These are phyloP conservation scores for Macrocybe sp. DNA, from an alignment of 1,284 basidiomycete species.

Conservation along the genomic window DNA sequence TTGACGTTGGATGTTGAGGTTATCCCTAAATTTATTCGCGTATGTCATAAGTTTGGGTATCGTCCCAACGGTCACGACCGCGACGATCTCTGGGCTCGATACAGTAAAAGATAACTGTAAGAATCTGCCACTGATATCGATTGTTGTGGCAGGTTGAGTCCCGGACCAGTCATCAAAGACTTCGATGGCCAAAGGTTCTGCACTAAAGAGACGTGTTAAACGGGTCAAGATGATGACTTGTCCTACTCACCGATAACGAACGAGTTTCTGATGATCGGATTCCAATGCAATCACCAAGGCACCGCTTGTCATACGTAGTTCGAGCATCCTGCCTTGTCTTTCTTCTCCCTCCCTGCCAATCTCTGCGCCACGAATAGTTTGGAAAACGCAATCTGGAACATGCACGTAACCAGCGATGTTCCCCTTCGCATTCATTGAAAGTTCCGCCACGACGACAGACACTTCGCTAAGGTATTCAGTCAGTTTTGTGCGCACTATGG, in stretches of 20 bases:
- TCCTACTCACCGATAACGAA: constrained; percentile 69
- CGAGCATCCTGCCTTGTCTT: constrained; percentile 52
- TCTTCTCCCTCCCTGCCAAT: constrained; percentile 24
- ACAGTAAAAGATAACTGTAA: constrained; percentile 76
- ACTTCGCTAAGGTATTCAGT: constrained; percentile 55
- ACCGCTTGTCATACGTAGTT: constrained; percentile 74
- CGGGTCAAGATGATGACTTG: constrained; percentile 1
- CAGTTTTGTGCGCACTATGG: constrained; percentile 56
- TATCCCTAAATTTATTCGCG: constrained; percentile 65
- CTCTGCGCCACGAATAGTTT: constrained; percentile 60
- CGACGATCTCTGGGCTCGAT: constrained; percentile 65
- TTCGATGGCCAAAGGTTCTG: constrained; percentile 72
- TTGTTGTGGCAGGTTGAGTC: constrained; percentile 31
- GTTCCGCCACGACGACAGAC: constrained; percentile 60
- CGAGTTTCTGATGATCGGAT: constrained; percentile 72
- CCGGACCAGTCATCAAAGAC: constrained; percentile 82
- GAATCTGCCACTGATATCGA: constrained; percentile 38
- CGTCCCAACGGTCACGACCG: constrained; percentile 67
- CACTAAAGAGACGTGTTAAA: constrained; percentile 36
- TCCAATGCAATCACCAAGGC: constrained; percentile 63
- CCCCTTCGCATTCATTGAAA: constrained; percentile 62
- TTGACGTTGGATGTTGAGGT: constrained; percentile 68
- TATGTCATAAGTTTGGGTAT: constrained; percentile 73
- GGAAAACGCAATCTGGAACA: constrained; percentile 73
- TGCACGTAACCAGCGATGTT: constrained; percentile 69